Percentiles rank a stretch among this genome's conserved stretches.
Evolutionary conservation across 768 basidiomycete species (phyloP).

Genomic region (Boletus huronensis): DNA sequence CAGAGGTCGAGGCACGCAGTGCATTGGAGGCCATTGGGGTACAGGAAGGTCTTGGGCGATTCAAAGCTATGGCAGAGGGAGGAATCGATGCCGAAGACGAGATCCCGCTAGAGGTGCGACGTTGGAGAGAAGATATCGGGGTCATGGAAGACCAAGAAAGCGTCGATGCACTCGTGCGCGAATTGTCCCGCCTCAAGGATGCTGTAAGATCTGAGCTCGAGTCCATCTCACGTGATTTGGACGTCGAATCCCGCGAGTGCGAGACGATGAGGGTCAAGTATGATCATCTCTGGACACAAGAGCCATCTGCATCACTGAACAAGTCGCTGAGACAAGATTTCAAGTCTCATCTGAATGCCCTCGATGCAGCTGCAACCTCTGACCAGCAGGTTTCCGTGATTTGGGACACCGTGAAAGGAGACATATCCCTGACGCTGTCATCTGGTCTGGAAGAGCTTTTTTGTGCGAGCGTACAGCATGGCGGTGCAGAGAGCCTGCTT

Average conservation of each 20-base stretch:
- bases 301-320: slow-evolving; percentile 71
- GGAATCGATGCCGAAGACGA: slow-evolving; percentile 60
- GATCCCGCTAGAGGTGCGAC: slow-evolving; percentile 64
- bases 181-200: slow-evolving; percentile 57
- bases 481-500: slow-evolving; percentile 45
- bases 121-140: slow-evolving; percentile 72
- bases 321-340: slow-evolving; percentile 73
- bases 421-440: slow-evolving; percentile 61
- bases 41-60: slow-evolving; percentile 64
- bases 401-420: slow-evolving; percentile 67
- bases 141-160: slow-evolving; percentile 65
- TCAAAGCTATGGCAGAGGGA: slow-evolving; percentile 67
- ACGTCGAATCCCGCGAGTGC: slow-evolving; percentile 81
- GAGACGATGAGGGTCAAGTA: slow-evolving; percentile 87
- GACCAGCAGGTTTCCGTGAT: slow-evolving; percentile 72
- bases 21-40: slow-evolving; percentile 81
- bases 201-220: slow-evolving; percentile 61
- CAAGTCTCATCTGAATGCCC: slow-evolving; percentile 64
- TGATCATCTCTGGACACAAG: slow-evolving; percentile 82
- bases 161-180: slow-evolving; percentile 59
- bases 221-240: slow-evolving; percentile 60
- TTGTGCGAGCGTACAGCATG: slow-evolving; percentile 45
- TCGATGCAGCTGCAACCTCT: slow-evolving; percentile 74
- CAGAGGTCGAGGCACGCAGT: slow-evolving; percentile 76
- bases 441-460: slow-evolving; percentile 63